A percentile compares a stretch with the other conserved stretches of the same genome.
Conservation (phyloP, 2,329 filamentous ascomycete genomes). For the Colletotrichum cordylinicola region DNA sequence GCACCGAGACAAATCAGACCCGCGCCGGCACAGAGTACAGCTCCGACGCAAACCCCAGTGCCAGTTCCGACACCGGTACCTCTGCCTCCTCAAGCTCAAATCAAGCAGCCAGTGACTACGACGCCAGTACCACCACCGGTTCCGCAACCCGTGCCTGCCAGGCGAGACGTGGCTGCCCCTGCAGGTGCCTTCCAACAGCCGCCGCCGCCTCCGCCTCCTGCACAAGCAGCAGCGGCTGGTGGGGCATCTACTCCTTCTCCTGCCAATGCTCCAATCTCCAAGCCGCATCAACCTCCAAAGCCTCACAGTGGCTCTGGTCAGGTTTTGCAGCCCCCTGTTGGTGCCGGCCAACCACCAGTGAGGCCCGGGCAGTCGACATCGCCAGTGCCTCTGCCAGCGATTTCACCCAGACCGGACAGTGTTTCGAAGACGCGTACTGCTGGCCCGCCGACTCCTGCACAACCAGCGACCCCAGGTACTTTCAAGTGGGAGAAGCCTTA, state of each 20-base stretch:
- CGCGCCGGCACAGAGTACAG: slow-evolving; percentile 28
- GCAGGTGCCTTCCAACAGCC: slow-evolving; percentile 7
- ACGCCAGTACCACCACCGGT: not conserved
- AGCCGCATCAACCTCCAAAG: slow-evolving; percentile 40
- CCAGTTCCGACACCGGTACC: slow-evolving; percentile 12
- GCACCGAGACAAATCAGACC: slow-evolving; percentile 8
- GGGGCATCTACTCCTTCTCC: slow-evolving; percentile 10
- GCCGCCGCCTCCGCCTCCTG: not conserved
- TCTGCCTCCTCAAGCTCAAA: slow-evolving; percentile 8
- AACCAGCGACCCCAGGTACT: slow-evolving; percentile 27
- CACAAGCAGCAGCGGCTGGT: not conserved
- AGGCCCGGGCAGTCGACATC: slow-evolving; percentile 24
- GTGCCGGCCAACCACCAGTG: slow-evolving; percentile 34
- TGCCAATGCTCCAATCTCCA: slow-evolving; percentile 23
- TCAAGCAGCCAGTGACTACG: not conserved
- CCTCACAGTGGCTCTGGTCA: slow-evolving; percentile 32
- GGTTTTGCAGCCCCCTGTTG: slow-evolving; percentile 42
- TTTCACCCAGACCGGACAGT: slow-evolving; percentile 39
- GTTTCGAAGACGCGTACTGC: slow-evolving; percentile 35
- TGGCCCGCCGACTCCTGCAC: slow-evolving; percentile 31
- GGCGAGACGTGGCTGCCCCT: slow-evolving; percentile 8
- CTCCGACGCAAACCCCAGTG: slow-evolving; percentile 25
- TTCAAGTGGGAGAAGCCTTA: slow-evolving; percentile 50
- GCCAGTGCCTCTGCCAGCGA: slow-evolving; percentile 28
- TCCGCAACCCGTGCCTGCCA: not conserved